Evolutionary conservation across 108 stramenopile genomes (phyloP).

Genomic region (Nitzschia palea): DNA sequence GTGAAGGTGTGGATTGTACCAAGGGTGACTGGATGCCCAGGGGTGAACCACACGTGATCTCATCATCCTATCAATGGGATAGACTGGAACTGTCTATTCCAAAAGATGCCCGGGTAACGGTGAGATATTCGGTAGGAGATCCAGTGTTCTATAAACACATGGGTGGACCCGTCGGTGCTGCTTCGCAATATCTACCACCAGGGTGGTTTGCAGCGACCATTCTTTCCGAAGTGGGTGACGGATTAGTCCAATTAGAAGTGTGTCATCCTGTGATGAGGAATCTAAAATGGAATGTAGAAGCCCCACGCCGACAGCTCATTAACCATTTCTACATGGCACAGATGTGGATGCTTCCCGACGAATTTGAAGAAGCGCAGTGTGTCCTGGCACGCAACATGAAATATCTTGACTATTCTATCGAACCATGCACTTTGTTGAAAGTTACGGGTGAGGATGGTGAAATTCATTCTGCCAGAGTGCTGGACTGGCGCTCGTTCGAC

Average conservation of each 20-base stretch:
- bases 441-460: not conserved
- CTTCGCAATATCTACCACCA: not conserved
- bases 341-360: constrained; percentile 21
- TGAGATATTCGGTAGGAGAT: constrained; percentile 18
- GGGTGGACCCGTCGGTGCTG: constrained; percentile 10
- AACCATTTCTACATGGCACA: constrained; percentile 29
- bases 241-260: constrained; percentile 11
- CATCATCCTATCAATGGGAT: not conserved
- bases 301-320: constrained; percentile 1
- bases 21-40: constrained; percentile 24
- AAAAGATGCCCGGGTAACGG: constrained; percentile 7
- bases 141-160: constrained; percentile 22
- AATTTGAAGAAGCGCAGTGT: constrained; percentile 7
- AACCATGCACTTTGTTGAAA: not conserved
- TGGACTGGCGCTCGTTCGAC: constrained; percentile 29
- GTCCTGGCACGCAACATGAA: constrained; percentile 14
- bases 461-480: not conserved
- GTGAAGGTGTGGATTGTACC: constrained; percentile 6
- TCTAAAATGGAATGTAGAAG: constrained; percentile 16
- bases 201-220: constrained; percentile 25
- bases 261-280: constrained; percentile 6
- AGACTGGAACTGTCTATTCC: constrained; percentile 15
- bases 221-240: not conserved
- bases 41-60: not conserved
- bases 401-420: constrained; percentile 24